Percentiles rank a stretch among this genome's conserved stretches.
phyloP scores from a whole-genome alignment of 2,329 filamentous ascomycete genomes.

The Fusarium duplospermum region DNA sequence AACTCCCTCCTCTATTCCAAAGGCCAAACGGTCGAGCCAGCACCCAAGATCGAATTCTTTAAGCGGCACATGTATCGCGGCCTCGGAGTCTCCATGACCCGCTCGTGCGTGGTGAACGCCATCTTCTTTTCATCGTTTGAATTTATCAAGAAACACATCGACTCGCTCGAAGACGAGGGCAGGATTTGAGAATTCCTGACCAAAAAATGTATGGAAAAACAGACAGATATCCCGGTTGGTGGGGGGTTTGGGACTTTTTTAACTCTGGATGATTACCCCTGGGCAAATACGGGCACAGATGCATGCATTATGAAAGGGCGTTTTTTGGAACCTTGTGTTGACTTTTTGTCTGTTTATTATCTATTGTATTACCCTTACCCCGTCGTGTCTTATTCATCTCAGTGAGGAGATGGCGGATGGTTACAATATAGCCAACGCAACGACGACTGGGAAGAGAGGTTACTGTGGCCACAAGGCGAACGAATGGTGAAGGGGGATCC shows the following conservation, averaged over 20 bases:
- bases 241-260: conserved; percentile 8
- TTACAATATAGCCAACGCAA: not conserved
- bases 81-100: conserved; percentile 83
- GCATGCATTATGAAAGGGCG: conserved; percentile 44
- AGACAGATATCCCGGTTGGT: conserved; percentile 10
- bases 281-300: conserved; percentile 28
- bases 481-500: not conserved
- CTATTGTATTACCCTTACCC: not conserved
- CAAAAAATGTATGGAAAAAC: not conserved
- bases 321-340: conserved; percentile 29
- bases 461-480: conserved; percentile 37
- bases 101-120: conserved; percentile 85
- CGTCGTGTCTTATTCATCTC: conserved; percentile 46
- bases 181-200: conserved; percentile 9
- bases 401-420: conserved; percentile 87
- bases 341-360: conserved; percentile 23
- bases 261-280: conserved; percentile 19
- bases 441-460: conserved; percentile 18
- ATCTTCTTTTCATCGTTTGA: conserved; percentile 93
- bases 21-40: conserved; percentile 71
- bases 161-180: conserved; percentile 61
- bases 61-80: conserved; percentile 84
- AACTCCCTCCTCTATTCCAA: conserved; percentile 78
- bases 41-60: conserved; percentile 82
- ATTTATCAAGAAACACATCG: conserved; percentile 78